These are phyloP conservation scores for Trichoderma polysporum DNA, from an alignment of 2,329 filamentous ascomycete species.

Conservation along the genomic window DNA sequence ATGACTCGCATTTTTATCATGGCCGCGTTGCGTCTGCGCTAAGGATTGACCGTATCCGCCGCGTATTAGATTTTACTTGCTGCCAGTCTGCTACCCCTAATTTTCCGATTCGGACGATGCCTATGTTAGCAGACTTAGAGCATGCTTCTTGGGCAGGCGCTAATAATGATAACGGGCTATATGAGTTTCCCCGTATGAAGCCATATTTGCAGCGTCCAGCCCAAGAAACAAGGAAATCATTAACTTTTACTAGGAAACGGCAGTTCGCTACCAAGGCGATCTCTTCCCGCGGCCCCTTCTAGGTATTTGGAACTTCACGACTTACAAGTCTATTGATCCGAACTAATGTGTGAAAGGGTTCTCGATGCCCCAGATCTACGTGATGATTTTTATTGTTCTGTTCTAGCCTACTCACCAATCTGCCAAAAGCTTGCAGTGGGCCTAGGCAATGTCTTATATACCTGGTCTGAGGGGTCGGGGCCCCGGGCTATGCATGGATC, in stretches of 20 bases:
- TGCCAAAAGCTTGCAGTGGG: conserved; percentile 80
- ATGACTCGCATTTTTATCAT: conserved; percentile 68
- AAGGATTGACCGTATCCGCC: conserved; percentile 68
- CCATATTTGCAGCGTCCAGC: not conserved
- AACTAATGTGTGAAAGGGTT: conserved; percentile 55
- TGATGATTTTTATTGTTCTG: conserved; percentile 94
- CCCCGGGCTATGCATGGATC: conserved; percentile 50
- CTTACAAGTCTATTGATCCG: not conserved
- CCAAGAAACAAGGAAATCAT: not conserved
- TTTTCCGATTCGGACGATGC: not conserved
- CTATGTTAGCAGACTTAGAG: not conserved
- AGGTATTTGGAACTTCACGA: conserved; percentile 52
- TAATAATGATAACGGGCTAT: conserved; percentile 28
- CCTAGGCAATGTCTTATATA: conserved; percentile 74
- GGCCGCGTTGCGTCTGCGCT: conserved; percentile 76
- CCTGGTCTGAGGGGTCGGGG: conserved; percentile 78
- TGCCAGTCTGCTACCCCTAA: conserved; percentile 15
- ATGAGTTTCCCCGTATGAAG: not conserved
- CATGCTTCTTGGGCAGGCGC: not conserved
- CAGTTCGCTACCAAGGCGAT: conserved; percentile 31
- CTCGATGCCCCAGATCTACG: conserved; percentile 85
- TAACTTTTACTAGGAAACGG: conserved; percentile 24
- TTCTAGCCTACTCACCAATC: conserved; percentile 78
- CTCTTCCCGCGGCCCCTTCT: conserved; percentile 72
- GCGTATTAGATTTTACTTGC: conserved; percentile 59